Conservation (phyloP, 768 basidiomycete species). For the Tremella fuciformis region DNA sequence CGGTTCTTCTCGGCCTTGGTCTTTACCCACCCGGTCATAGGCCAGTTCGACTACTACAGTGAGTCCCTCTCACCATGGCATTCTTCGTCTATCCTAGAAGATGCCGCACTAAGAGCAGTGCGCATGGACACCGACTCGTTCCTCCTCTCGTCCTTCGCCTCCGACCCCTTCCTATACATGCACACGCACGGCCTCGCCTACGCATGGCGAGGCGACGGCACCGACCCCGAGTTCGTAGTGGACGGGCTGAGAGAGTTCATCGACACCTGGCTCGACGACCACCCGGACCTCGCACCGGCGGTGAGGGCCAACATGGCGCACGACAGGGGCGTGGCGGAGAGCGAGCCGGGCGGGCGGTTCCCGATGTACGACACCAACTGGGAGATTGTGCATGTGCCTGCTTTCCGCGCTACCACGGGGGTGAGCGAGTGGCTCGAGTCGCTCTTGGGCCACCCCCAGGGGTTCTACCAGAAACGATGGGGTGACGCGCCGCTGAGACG, state of each 20-base stretch:
- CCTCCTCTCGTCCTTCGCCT: not conserved
- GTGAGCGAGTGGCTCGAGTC: slow-evolving; percentile 7
- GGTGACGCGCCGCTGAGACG: slow-evolving; percentile 6
- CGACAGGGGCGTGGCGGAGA: no score
- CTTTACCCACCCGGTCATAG: slow-evolving; percentile 10
- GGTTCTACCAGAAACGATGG: slow-evolving; percentile 12
- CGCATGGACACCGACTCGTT: slow-evolving; percentile 10
- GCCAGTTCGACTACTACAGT: slow-evolving; percentile 12
- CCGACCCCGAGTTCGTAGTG: not conserved
- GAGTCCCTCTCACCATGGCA: not conserved
- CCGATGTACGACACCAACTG: slow-evolving; percentile 12
- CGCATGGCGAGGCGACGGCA: not conserved
- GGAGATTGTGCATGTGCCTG: slow-evolving; percentile 5
- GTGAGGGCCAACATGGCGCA: not conserved
- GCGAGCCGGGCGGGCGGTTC: not conserved
- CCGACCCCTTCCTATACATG: slow-evolving; percentile 2
- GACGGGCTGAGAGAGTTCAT: not conserved
- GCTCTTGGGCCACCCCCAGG: not conserved
- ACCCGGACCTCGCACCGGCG: not conserved
- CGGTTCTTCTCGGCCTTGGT: slow-evolving; percentile 6
- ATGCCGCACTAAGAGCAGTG: not conserved
- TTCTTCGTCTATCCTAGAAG: no score
- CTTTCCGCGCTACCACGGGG: not conserved
- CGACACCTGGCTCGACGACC: not conserved
- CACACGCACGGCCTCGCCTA: slow-evolving; percentile 1